Evolutionary conservation across 2,329 filamentous ascomycete genomes (phyloP).

Genomic region (Ophiostoma populinum): DNA sequence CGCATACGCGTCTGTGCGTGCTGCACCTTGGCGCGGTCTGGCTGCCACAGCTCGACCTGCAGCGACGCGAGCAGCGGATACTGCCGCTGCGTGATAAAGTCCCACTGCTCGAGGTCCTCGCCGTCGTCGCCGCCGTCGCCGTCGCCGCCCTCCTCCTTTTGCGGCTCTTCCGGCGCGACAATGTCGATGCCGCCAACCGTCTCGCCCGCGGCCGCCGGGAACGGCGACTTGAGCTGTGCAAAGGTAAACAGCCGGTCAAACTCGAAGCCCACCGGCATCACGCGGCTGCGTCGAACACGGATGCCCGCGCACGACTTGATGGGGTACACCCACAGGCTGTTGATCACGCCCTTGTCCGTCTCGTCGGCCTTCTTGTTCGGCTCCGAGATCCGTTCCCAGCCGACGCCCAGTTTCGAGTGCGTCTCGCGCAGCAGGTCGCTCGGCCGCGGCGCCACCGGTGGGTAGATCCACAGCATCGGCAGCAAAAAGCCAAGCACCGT

Average conservation of each 20-base stretch:
- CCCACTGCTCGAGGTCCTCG: constrained; percentile 37
- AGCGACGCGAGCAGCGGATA: constrained; percentile 57
- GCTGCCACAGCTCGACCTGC: constrained; percentile 49
- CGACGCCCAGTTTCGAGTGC: constrained; percentile 30
- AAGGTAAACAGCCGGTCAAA: constrained; percentile 75
- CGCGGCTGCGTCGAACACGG: constrained; percentile 46
- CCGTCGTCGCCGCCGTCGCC: constrained; percentile 18
- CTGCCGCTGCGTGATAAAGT: constrained; percentile 53
- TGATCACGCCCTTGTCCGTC: constrained; percentile 16
- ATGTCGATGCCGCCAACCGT: neutral
- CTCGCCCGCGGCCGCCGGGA: constrained; percentile 22
- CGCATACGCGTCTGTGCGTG: constrained; percentile 19
- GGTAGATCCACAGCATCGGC: constrained; percentile 36
- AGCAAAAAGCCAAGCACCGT: constrained; percentile 33
- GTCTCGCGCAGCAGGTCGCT: constrained; percentile 38
- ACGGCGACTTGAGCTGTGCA: constrained; percentile 43
- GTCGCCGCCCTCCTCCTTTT: constrained; percentile 20
- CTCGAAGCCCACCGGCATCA: constrained; percentile 53
- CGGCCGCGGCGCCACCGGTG: constrained; percentile 32
- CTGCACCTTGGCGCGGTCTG: constrained; percentile 39
- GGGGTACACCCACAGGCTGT: constrained; percentile 66
- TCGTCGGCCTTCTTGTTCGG: constrained; percentile 1
- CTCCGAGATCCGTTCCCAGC: constrained; percentile 21
- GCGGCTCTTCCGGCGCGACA: constrained; percentile 10
- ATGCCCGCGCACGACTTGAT: constrained; percentile 69